Evolutionary conservation across 768 basidiomycete genomes (phyloP), one percentile per base, ranked within the genome.

Genomic region (Auriculariales sp.): DNA sequence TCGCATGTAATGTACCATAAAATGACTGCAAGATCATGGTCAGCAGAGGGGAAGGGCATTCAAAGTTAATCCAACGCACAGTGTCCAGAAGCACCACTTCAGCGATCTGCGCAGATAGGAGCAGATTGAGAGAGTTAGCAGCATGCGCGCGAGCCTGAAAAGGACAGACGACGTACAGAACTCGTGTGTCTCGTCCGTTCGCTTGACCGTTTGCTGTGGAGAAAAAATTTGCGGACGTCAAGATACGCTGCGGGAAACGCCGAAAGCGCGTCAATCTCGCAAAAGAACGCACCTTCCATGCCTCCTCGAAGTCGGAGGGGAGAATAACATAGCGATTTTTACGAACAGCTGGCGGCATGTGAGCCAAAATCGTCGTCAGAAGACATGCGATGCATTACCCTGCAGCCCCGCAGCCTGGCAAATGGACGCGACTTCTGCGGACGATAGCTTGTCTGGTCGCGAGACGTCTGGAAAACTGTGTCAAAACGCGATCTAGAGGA

Each of bases 291-390:
- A 94, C 92, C 76, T 97, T 98, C 93, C 93, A 99, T 62, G 92
- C 92, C 66, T 98, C 94, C 63, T 99, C 95, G 59, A 99, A 98
- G 74, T 99, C 95, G 12, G 84, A 78, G 0, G 95, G 94, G 19
- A 98, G 71, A 61, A 99, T 93, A 42, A 99, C 79, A 68, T 99
- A 99, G 60, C 94, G 84, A 66, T 98, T 97, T 71, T 97, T 97
- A 52, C 94, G 83, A 14, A 98, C 94, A 56, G 93, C 93, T 92
- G 56, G 46, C 51, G 32, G 22, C 27, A 46, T 4, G 25, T 48
- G 19, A 44, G 27, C 27, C 28, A 4, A 30, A 11, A 45, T 11
- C 25, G 15, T 24, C 39, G 30, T 11, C 28, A 36, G 28, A 31
- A 22, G 19, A 22, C 9, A 31, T 9, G 45, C 36, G 24, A 54